Base-by-base conservation (phyloP, 768 basidiomycete genomes). In the Tulasnella sp. region DNA sequence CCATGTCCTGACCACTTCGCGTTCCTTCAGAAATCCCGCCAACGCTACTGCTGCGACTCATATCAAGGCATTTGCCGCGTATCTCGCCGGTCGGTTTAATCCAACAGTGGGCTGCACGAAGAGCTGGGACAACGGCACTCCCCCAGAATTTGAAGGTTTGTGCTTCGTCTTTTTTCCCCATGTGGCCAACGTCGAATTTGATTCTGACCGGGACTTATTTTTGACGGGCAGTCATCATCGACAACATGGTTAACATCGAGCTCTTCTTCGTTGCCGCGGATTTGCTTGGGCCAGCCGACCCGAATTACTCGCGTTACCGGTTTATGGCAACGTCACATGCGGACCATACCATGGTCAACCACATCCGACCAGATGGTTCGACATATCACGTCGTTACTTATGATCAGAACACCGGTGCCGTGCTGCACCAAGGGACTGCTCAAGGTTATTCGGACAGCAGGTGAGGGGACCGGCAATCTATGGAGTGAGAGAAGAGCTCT, bases 381-480 rank as follows among this genome's bases (percentile, higher is more conserved):
- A 79, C 79, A 4, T 81, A 77, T 71, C 80, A 81, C 73, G 79
- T 81, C 14, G 79, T 81, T 1, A 75, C 79, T 34, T 81, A 81
- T 71, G 54, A 77, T 38, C 45, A 72, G 37, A 77, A 70, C 1
- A 91, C 89, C 5, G 91, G 91, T 2, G 81, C 78, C 0, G 90
- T 92, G 45, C 88, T 88, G 74, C 81, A 82, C 71, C 88, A 85
- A 79, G 82, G 85, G 69, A 91, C 91, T 0, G 81, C 85, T 0
- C 91, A 92, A 80, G 91, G 91, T 0, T 91, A 85, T 80, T 84
- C 90, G 29, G 86, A 91, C 58, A 67, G 49, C 71, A 76, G 79
- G 76, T 73, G 36, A 31, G 52, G n/a, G 15, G 25, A 3, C n/a
- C 29, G n/a, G 19, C 12, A 15, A n/a, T 45, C n/a, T 14, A 4